Evolutionary conservation across 257 asterid genomes (phyloP).

Genomic region (Plantago major): DNA sequence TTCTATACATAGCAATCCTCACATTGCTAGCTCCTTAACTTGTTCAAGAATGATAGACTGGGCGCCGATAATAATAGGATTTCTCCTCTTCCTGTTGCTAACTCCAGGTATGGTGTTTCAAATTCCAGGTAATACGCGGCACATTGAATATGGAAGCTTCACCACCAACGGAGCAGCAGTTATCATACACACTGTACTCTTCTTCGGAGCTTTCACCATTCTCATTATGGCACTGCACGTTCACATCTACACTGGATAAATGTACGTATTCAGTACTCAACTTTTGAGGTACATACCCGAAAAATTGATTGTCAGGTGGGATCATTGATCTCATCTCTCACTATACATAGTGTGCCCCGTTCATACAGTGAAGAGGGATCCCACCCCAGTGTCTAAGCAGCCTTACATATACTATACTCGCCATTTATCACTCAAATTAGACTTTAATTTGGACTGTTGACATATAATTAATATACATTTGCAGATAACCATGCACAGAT

Average conservation of each 20-base stretch:
- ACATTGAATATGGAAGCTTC: slow-evolving; percentile 48
- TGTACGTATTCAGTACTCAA: no score
- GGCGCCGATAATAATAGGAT: slow-evolving; percentile 47
- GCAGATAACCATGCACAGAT: no score
- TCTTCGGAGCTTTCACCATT: slow-evolving; percentile 41
- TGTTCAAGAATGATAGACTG: slow-evolving; percentile 40
- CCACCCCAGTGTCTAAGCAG: no score
- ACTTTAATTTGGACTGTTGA: no score
- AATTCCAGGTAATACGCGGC: slow-evolving; percentile 45
- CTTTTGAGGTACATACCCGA: no score
- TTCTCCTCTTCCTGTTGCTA: slow-evolving; percentile 40
- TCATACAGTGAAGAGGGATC: no score
- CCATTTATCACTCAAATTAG: no score
- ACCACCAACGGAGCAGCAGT: slow-evolving; percentile 48
- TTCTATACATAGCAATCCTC: background rate
- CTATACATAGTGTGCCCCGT: no score
- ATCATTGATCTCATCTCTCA: no score
- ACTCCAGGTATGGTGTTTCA: slow-evolving; percentile 60
- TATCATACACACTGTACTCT: slow-evolving; percentile 44
- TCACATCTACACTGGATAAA: slow-evolving; percentile 33
- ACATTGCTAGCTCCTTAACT: background rate
- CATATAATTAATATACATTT: no score
- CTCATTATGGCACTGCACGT: slow-evolving; percentile 44
- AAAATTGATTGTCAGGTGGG: no score
- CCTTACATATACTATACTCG: no score